phyloP scores from a whole-genome alignment of 768 basidiomycete species.

The Termitomyces sp. region DNA sequence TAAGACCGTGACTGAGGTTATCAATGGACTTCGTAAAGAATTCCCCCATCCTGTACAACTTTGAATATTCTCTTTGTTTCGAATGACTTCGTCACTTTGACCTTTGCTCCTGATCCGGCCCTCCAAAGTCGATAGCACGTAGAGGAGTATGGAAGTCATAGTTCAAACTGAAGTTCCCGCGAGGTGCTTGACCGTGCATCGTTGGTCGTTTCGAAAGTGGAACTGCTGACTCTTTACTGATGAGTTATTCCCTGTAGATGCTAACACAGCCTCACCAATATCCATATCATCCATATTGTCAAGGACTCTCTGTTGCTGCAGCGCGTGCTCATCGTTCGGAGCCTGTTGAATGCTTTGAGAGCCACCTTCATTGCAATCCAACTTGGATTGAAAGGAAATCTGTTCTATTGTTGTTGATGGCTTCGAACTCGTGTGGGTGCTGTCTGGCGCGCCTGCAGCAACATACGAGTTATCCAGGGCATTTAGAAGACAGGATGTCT shows the following conservation, averaged over 20 bases:
- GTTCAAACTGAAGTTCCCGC: conserved; percentile 37
- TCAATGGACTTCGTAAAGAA: conserved; percentile 60
- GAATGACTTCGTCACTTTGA: conserved; percentile 13
- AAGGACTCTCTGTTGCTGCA: background rate
- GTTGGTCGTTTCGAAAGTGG: background rate
- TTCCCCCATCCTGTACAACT: conserved; percentile 45
- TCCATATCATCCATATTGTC: background rate
- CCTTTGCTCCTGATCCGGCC: conserved; percentile 52
- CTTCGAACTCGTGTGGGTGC: background rate
- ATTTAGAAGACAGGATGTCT: conserved; percentile 21
- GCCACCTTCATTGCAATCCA: background rate
- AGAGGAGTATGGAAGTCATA: conserved; percentile 48
- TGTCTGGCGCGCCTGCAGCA: conserved; percentile 5
- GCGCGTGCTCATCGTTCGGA: background rate
- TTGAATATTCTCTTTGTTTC: background rate
- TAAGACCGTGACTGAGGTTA: conserved; percentile 47
- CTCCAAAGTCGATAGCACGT: conserved; percentile 49
- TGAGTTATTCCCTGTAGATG: background rate
- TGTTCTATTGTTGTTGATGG: background rate
- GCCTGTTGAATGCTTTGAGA: background rate
- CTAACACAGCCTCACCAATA: conserved; percentile 2
- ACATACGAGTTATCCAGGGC: conserved; percentile 24
- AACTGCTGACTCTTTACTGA: background rate
- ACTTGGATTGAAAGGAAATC: background rate
- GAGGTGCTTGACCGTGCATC: background rate